Evolutionary conservation across 768 basidiomycete genomes (phyloP), one percentile per base, ranked within the genome.

Genomic region (Hypsizygus marmoreus): DNA sequence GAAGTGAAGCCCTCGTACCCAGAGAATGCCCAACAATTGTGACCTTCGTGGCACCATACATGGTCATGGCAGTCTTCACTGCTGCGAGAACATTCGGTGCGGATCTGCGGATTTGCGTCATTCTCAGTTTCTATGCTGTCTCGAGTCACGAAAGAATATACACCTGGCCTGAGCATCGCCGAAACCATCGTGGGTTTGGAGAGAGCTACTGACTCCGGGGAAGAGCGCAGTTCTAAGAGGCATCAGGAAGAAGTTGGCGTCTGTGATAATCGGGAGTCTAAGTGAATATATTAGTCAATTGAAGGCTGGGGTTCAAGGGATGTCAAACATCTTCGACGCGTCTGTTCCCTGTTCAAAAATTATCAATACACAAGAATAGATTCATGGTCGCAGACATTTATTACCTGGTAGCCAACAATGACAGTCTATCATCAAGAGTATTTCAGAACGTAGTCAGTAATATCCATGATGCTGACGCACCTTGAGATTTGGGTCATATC

Each of bases 1-100:
- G 11, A 14, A 13, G 16, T 24, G 1, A 40, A 1, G n/a, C 8
- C 14, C 5, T 28, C 42, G 7, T 19, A 56, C 68, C 70, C 4
- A 76, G 64, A 0, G 72, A 74, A 43, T 75, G 73, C 2, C 74
- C 73, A 6, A 58, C 56, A n/a, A 58, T 37, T 4, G 59, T 61
- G 22, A 69, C 64, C 16, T 58, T 47, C 1, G 47, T 59, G 2
- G 55, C 51, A 2, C 40, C 40, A 28, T 63, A 45, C 11, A 31
- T 38, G 28, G 56, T 37, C 26, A 67, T 50, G 0, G 60, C 49
- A 3, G 42, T 45, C 35, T 65, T 32, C 5, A 68, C 67, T 7
- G 67, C 67, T 0, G 60, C 42, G 8, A 69, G 57, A 17, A 69
- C 52, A 4, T 28, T 29, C 2, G 52, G 32, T 1, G 67, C 66